Evolutionary conservation across 805 yeast species (phyloP).

Genomic region (Saturnispora hagleri): DNA sequence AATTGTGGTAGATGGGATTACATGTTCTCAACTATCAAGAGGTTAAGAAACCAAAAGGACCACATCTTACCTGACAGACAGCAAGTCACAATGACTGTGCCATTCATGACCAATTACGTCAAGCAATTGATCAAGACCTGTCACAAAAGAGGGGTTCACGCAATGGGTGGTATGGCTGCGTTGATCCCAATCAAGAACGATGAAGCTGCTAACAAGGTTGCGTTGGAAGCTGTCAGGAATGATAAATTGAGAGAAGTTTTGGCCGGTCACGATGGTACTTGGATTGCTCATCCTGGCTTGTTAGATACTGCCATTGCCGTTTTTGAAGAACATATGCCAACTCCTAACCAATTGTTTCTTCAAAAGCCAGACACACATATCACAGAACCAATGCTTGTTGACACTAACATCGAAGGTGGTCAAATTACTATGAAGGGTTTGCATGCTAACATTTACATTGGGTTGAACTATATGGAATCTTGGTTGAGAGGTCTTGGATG

Average conservation of each 20-base stretch:
- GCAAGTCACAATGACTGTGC: constrained; percentile 71
- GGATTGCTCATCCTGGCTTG: constrained; percentile 85
- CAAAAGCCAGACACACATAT: constrained; percentile 34
- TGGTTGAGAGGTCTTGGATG: constrained; percentile 82
- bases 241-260: constrained; percentile 71
- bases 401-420: constrained; percentile 55
- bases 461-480: constrained; percentile 73
- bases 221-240: constrained; percentile 62
- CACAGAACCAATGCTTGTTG: constrained; percentile 49
- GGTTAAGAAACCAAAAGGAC: constrained; percentile 57
- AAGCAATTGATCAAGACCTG: constrained; percentile 62
- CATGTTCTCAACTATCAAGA: constrained; percentile 71
- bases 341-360: constrained; percentile 62
- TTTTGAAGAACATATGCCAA: constrained; percentile 69
- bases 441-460: constrained; percentile 62
- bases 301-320: constrained; percentile 65
- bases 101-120: constrained; percentile 74
- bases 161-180: constrained; percentile 90
- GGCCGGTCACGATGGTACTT: constrained; percentile 80
- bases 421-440: constrained; percentile 64
- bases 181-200: constrained; percentile 75
- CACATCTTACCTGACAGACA: constrained; percentile 72
- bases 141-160: constrained; percentile 74
- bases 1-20: constrained; percentile 91
- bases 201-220: constrained; percentile 49